phyloP scores from a whole-genome alignment of 805 yeast genomes.

The Pichia occidentalis region DNA sequence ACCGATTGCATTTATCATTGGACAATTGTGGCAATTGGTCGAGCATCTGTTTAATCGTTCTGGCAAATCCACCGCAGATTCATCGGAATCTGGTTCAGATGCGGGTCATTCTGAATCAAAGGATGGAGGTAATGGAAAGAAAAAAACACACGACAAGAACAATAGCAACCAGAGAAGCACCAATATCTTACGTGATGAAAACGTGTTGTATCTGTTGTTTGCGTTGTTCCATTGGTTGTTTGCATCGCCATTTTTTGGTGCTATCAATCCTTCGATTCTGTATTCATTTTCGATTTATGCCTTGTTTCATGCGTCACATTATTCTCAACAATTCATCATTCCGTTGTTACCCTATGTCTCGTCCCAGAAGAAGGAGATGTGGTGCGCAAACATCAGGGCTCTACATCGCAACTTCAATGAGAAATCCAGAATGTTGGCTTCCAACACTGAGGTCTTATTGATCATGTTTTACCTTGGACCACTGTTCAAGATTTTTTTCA shows the following conservation, averaged over 20 bases:
- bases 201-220: slow-evolving; percentile 53
- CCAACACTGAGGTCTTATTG: slow-evolving; percentile 41
- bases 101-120: neutral
- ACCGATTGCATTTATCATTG: slow-evolving; percentile 24
- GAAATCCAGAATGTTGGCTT: slow-evolving; percentile 37
- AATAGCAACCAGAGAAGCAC: neutral
- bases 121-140: neutral
- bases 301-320: slow-evolving; percentile 56
- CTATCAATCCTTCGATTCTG: slow-evolving; percentile 34
- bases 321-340: slow-evolving; percentile 47
- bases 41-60: slow-evolving; percentile 3
- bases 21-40: slow-evolving; percentile 18
- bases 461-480: slow-evolving; percentile 34
- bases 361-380: slow-evolving; percentile 22
- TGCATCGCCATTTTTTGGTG: slow-evolving; percentile 18
- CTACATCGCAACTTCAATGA: slow-evolving; percentile 35
- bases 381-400: slow-evolving; percentile 29
- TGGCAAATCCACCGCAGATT: neutral
- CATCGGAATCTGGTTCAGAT: too few species aligned
- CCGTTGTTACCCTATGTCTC: slow-evolving; percentile 40
- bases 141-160: neutral
- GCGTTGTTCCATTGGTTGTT: slow-evolving; percentile 34
- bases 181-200: slow-evolving; percentile 44
- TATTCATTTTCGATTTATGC: slow-evolving; percentile 60
- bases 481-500: slow-evolving; percentile 33